Base-by-base conservation (phyloP, 2,329 filamentous ascomycete genomes). In the Cladosporium sp. region DNA sequence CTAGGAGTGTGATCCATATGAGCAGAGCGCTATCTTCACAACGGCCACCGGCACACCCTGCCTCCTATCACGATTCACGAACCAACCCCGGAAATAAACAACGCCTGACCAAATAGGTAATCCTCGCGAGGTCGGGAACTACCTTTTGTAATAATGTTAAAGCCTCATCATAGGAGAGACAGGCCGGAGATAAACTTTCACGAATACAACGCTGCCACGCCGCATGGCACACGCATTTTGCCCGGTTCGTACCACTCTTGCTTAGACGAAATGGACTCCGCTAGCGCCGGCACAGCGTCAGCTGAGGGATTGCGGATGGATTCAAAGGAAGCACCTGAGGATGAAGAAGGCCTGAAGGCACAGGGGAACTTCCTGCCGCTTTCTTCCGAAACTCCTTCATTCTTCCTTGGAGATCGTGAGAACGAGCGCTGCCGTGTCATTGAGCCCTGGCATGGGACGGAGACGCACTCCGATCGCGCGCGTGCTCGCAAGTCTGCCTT, bases 271-370 rank as follows among this genome's bases (percentile, higher is more conserved):
- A 60, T 40, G 37, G 46, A 21, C 16, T 49, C 33, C 46, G 31
- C 60, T 62, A 62, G 60, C 31, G 46, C 33, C 60, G 60, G 60
- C 49, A 62, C 49, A 55, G 60, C 46, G 49, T 33, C 60, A 49
- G 60, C 60, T 62, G 60, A 55, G 59, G 52, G 52, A 55, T 55
- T 23, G 52, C 10, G 29, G 52, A 55, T 55, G 46, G 57, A 60
- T 60, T 62, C 46, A 37, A 33, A 50, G 57, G 57, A 60, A 28
- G 16, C 21, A 60, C 16, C 40, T 46, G 46, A 62, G 60, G 60
- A 62, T 62, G 60, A 55, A 62, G 60, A 62, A 53, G 60, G 31
- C n/a, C 23, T 52, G 59, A 49, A 53, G 60, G 60, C 37, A 33
- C 58, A 62, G 26, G 46, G 49, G 46, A 35, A 35, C 33, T 35